Evolutionary conservation across 148 eudicot genomes (phyloP).

Genomic region (Pouteria glomerata): DNA sequence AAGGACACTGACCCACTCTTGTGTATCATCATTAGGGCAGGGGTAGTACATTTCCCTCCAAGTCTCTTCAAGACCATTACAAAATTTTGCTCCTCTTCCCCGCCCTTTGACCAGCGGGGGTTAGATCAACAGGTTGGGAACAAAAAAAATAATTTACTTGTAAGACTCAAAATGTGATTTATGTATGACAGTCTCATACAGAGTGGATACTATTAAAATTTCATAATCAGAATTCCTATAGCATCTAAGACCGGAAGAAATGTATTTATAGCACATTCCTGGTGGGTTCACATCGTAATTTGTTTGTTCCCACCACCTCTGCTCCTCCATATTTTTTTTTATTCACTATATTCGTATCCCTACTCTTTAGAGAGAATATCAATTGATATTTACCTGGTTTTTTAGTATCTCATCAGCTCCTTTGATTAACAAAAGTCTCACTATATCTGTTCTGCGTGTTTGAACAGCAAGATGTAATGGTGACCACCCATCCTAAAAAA

Average conservation of each 20-base stretch:
- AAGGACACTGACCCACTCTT: too few species aligned
- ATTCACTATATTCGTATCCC: too few species aligned
- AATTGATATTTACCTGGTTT: slow-evolving; percentile 47
- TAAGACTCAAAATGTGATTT: not conserved
- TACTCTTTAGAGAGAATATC: not conserved
- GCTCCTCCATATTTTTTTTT: too few species aligned
- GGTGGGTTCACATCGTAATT: too few species aligned
- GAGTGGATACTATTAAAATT: not conserved
- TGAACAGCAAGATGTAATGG: slow-evolving; percentile 96
- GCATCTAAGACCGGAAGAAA: too few species aligned
- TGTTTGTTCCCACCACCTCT: too few species aligned
- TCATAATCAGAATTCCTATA: not conserved
- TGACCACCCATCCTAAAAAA: slow-evolving; percentile 86
- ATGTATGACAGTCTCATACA: not conserved
- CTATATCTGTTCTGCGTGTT: slow-evolving; percentile 86
- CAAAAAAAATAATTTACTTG: not conserved
- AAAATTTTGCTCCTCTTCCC: not conserved
- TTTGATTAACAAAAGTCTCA: slow-evolving; percentile 79
- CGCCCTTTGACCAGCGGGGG: not conserved
- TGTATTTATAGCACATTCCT: too few species aligned
- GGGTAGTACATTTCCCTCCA: too few species aligned
- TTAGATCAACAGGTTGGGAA: too few species aligned
- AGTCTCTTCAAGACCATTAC: not conserved
- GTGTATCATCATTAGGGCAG: too few species aligned
- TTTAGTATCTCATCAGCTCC: slow-evolving; percentile 76